Base-by-base conservation (phyloP, 495 filamentous ascomycete species). In the Lepraria neglecta region DNA sequence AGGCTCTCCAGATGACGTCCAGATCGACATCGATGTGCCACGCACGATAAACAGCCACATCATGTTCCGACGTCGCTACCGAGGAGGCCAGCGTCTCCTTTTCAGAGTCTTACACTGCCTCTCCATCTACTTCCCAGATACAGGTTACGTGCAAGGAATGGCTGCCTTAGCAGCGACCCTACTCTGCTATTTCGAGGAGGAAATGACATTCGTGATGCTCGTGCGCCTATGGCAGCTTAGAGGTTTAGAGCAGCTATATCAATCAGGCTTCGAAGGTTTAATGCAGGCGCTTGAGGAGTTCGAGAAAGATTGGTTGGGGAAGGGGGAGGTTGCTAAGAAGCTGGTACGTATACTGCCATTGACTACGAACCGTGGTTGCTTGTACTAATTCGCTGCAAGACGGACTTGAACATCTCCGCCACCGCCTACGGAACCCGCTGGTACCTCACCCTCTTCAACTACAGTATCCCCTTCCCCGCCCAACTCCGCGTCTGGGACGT, bases 401-500 rank as follows among this genome's bases (percentile, higher is more conserved):
- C 80, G 54, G 88, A 94, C 66, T 79, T 96, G 19, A 77, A 80
- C 51, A 94, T 99, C 64, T 82, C 87, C 46, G 83, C 91, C 19
- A 99, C 91, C 6, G 86, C 91, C 24, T 99, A 97, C 71, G 95
- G 91, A 35, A 97, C 92, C 0, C 79, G 91, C 31, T 99, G 94
- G 94, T 99, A 99, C 70, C 80, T 99, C 33, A 99, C 94, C 3
- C 81, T 99, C 6, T 99, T 99, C 79, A 97, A 97, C 74, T 88
- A 97, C 65, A 95, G 90, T 19, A 90, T 99, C 61, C 94, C 94
- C 3, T 99, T 97, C 68, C 82, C 90, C 0, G 95, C 95, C 11
- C 94, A 99, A 70, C 87, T 99, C n/a, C 87, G 94, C 52, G 89
- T 99, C 6, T 99, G 94, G 94, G 94, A 99, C 68, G 90, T 95